These are phyloP conservation scores for Globisporangium barbulae DNA, from an alignment of 352 stramenopile species.

Conservation along the genomic window DNA sequence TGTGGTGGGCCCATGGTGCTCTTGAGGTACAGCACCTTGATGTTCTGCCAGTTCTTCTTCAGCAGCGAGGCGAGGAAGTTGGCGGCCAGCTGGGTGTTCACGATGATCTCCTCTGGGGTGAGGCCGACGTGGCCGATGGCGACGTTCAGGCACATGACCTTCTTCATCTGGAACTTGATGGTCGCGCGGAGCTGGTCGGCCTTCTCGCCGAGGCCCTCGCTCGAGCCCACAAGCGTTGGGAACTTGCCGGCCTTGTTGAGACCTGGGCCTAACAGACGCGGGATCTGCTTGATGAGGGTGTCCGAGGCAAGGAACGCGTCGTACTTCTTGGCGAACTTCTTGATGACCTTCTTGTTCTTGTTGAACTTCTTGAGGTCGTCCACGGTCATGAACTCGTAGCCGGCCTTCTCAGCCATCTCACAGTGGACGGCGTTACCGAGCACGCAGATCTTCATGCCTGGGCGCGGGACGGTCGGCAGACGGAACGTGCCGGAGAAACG, in stretches of 20 bases:
- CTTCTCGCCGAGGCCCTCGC: conserved; percentile 97
- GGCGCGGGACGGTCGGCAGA: conserved; percentile 94
- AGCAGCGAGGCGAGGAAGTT: conserved; percentile 99
- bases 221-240: conserved; percentile 94
- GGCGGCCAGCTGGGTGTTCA: conserved; percentile 97
- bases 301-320: conserved; percentile 99
- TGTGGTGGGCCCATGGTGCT: conserved; percentile 97
- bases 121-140: conserved; percentile 97
- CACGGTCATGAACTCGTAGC: conserved; percentile 98
- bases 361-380: conserved; percentile 99
- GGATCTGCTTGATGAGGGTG: conserved; percentile 99
- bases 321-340: conserved; percentile 99
- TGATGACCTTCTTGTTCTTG: conserved; percentile 99
- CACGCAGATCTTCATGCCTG: conserved; percentile 97
- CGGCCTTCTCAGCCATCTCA: conserved; percentile 97
- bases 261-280: conserved; percentile 98
- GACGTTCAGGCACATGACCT: conserved; percentile 99
- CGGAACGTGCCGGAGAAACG: conserved; percentile 99
- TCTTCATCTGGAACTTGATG: conserved; percentile 99
- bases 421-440: conserved; percentile 99
- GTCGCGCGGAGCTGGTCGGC: conserved; percentile 96
- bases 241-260: conserved; percentile 99
- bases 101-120: conserved; percentile 93
- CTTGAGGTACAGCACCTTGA: conserved; percentile 99
- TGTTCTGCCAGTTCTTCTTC: conserved; percentile 99